Evolutionary conservation across 2,329 filamentous ascomycete species (phyloP), one percentile per base, ranked within the genome.

Genomic region (Chaetomiaceae sp.): DNA sequence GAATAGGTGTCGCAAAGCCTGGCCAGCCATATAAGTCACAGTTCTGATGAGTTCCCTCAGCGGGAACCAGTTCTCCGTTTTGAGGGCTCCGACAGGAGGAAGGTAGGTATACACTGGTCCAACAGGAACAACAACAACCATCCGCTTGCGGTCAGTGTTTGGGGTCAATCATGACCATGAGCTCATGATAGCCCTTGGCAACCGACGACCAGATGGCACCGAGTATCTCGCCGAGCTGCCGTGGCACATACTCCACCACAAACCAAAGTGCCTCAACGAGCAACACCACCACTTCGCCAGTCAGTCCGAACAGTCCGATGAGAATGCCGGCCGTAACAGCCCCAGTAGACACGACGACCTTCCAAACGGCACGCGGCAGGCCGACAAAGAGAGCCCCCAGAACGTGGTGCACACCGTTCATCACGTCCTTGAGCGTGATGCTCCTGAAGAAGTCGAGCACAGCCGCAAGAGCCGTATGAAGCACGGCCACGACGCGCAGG

Each of bases 381-480:
- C 48, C 55, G 14, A 59, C 43, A 15, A 63, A 57, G 7, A 62
- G 36, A 27, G 60, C 51, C 22, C 50, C 35, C 2, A 55, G n/a
- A 0, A 66, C 57, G 9, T 56, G 51, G 32, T 53, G 50, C 24
- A 70, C 50, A 17, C 66, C 68, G 41, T 67, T 55, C 57, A 60
- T 62, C 3, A 73, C 57, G 44, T 73, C 68, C n/a, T 50, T 51
- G n/a, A 68, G 49, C 4, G 66, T 71, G 45, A 70, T 61, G 1
- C 37, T 30, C 11, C 54, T 49, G 49, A 71, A 65, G 47, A 65
- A 67, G 3, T 55, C 56, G 3, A 66, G 12, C 1, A 66, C 51
- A 0, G 68, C 67, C 33, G 54, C 54, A 0, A 65, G 4, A 1
- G 57, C 50, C 1, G 69, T 72, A 38, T 70, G 67, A 1, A 70